phyloP scores from a whole-genome alignment of 768 basidiomycete species.

The Candolleomyces efflorescens region DNA sequence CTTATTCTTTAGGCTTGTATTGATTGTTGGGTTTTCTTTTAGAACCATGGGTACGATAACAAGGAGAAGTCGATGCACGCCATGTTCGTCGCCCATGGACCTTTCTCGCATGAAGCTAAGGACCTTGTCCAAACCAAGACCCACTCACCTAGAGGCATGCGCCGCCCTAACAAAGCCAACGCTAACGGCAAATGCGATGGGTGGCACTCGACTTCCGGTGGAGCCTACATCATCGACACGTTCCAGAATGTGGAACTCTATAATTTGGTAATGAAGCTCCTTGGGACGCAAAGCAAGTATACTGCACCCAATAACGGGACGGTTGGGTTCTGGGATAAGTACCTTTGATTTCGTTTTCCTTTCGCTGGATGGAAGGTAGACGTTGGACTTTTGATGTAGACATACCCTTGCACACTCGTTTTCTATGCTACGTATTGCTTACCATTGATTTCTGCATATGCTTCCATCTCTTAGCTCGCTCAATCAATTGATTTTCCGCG shows the following conservation, averaged over 20 bases:
- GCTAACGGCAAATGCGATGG: constrained; percentile 32
- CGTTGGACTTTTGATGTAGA: not conserved
- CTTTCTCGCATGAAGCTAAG: constrained; percentile 72
- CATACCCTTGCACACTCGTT: not conserved
- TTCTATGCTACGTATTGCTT: not conserved
- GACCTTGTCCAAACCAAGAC: constrained; percentile 24
- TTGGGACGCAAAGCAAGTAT: constrained; percentile 37
- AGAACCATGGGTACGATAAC: constrained; percentile 94
- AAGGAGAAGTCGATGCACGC: constrained; percentile 74
- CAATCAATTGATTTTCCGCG: not conserved
- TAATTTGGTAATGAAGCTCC: constrained; percentile 70
- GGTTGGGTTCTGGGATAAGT: constrained; percentile 77
- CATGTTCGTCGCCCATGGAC: constrained; percentile 90
- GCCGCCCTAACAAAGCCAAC: too few species aligned
- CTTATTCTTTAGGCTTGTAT: too few species aligned
- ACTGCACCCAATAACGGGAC: constrained; percentile 75
- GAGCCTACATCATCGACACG: constrained; percentile 71
- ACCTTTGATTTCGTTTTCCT: constrained; percentile 41
- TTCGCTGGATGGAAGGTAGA: not conserved
- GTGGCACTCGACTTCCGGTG: constrained; percentile 66
- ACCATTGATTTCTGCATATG: not conserved
- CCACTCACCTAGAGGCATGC: constrained; percentile 31
- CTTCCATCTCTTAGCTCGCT: not conserved
- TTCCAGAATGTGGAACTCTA: constrained; percentile 88
- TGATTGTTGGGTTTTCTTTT: too few species aligned